phyloP scores from a whole-genome alignment of 345 rosid species.

The Hibiscus mutabilis region DNA sequence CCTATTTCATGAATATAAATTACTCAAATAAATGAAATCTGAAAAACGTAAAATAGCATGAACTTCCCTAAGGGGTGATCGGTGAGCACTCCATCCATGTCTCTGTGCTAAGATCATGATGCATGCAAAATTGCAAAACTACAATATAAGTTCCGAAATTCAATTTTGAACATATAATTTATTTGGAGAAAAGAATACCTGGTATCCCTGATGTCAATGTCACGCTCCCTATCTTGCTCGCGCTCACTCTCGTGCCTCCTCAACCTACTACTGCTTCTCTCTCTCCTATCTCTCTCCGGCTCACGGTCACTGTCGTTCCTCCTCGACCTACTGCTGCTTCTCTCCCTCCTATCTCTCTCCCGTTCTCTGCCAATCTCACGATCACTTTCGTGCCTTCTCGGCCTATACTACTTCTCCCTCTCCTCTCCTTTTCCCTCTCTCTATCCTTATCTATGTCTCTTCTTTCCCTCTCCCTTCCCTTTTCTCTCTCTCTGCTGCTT shows the following conservation, averaged over 20 bases:
- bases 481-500: constrained; percentile 32
- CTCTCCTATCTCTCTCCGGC: constrained; percentile 26
- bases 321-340: constrained; percentile 32
- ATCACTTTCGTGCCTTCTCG: constrained; percentile 33
- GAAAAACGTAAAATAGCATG: neutral
- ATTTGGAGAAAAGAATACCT: constrained; percentile 25
- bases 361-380: constrained; percentile 25
- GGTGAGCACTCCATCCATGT: neutral
- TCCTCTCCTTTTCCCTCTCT: constrained; percentile 17
- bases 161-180: neutral
- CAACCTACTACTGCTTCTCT: constrained; percentile 30
- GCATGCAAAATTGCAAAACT: neutral
- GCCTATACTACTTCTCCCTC: constrained; percentile 26
- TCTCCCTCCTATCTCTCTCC: neutral
- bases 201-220: constrained; percentile 42
- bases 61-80: neutral
- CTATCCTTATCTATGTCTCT: constrained; percentile 16
- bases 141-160: neutral
- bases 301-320: constrained; percentile 34
- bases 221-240: constrained; percentile 38
- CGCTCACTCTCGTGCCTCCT: constrained; percentile 33
- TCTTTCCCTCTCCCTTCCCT: constrained; percentile 28
- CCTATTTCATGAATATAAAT: neutral
- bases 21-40: neutral
- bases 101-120: too few species aligned